Evolutionary conservation across 305 asterid species (phyloP), one percentile per base, ranked within the genome.

Genomic region (Euphrasia arctica): DNA sequence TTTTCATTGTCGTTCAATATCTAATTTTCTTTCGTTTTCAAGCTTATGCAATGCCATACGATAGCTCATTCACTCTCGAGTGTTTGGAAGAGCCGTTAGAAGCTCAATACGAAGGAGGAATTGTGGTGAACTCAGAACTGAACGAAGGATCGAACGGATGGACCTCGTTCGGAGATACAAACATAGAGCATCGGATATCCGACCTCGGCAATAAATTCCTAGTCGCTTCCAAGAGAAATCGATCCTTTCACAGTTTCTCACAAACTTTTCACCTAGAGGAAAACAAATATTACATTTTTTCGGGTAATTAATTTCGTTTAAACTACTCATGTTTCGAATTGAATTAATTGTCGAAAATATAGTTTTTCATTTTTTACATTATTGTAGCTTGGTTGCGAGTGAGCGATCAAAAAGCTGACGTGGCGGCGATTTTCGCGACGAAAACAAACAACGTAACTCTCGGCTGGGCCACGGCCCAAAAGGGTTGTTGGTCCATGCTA

Each of bases 401-500:
- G 36, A 80, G 77, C 74, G 32, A 72, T 54, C 85, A 81, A 9
- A 41, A 49, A 9, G 82, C 76, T 18, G 69, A 79, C 1, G 49
- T 87, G 32, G 76, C 79, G 28, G 90, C 90, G 3, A 31, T 74
- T 2, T 70, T 87, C 64, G 75, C 41, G 74, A 81, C 85, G 13
- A 8, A 47, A 2, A 48, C 4, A 5, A 56, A 74, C 13, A 54
- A 41, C 18, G 67, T 32, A 12, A 66, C 14, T 36, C 80, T 71
- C 0, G 90, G 95, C 0, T 74, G 81, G 80, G 76, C 74, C 1
- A 49, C 68, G 13, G 91, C 83, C 5, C 77, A 50, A 22, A 65
- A 74, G 3, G 91, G 91, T 10, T 87, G 91, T 25, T 87, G 89
- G 91, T 77, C 86, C 22, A 81, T 87, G 90, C 79, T 85, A 9